phyloP scores from a whole-genome alignment of 345 rosid genomes.

The Eutrema japonicum region DNA sequence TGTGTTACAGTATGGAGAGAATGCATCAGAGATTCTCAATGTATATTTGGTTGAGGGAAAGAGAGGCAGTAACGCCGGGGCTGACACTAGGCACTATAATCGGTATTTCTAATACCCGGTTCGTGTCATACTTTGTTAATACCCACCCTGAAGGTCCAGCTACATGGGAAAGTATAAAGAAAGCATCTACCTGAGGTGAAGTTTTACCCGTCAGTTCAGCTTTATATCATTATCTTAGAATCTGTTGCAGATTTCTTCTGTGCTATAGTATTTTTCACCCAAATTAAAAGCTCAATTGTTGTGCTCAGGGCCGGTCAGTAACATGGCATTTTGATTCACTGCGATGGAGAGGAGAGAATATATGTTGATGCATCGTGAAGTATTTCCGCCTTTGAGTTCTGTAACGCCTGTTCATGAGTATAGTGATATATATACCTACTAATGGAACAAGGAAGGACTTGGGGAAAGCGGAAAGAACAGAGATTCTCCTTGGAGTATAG shows the following conservation, averaged over 20 bases:
- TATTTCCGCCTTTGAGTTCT: background rate
- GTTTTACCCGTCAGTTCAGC: background rate
- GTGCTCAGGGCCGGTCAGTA: background rate
- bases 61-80: conserved; percentile 44
- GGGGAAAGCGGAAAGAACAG: conserved; percentile 22
- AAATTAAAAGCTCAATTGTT: background rate
- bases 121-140: conserved; percentile 50
- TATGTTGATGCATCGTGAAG: conserved; percentile 16
- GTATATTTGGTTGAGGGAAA: conserved; percentile 72
- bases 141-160: conserved; percentile 64
- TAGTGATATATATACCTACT: background rate
- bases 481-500: conserved; percentile 14
- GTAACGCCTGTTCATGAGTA: background rate
- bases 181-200: conserved; percentile 26
- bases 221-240: background rate
- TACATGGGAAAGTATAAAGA: conserved; percentile 66
- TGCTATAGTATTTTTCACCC: background rate
- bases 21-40: conserved; percentile 60
- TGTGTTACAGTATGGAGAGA: conserved; percentile 54
- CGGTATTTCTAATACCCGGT: conserved; percentile 48
- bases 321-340: conserved; percentile 1
- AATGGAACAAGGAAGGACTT: conserved; percentile 17
- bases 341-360: conserved; percentile 10
- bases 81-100: conserved; percentile 59
- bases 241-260: background rate